Percentiles rank a stretch among this genome's conserved stretches.
These are phyloP conservation scores for Psidium friedrichsthalianum DNA, from an alignment of 345 rosid species.

Conservation along the genomic window DNA sequence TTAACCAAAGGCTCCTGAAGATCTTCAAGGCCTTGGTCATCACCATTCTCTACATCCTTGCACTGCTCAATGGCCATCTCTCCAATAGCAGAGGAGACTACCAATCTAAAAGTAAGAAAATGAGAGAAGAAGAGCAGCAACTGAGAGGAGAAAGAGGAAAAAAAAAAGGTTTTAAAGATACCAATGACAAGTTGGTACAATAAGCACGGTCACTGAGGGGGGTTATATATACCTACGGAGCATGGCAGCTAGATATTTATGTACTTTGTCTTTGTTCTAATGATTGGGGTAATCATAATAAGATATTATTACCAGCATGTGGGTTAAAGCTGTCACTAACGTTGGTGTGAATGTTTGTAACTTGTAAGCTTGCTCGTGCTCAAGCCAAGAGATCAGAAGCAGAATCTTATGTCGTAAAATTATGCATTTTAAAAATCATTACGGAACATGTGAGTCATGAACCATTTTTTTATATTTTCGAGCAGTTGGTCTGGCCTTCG, in stretches of 20 bases:
- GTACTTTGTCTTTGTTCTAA: background rate
- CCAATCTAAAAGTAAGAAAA: background rate
- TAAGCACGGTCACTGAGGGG: background rate
- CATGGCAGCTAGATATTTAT: background rate
- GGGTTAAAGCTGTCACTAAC: slow-evolving; percentile 34
- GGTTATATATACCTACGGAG: background rate
- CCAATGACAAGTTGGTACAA: background rate
- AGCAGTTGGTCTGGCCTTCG: background rate
- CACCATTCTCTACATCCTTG: slow-evolving; percentile 43
- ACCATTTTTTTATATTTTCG: background rate
- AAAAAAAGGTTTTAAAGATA: background rate
- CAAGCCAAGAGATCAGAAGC: background rate
- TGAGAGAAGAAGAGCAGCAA: background rate
- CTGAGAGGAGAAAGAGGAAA: background rate
- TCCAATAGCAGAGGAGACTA: background rate
- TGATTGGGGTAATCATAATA: background rate
- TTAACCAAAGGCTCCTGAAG: slow-evolving; percentile 40
- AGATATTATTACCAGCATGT: slow-evolving; percentile 3
- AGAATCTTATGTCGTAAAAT: background rate
- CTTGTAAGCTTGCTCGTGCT: background rate
- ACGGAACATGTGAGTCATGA: background rate
- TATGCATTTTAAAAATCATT: background rate
- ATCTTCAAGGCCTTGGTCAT: slow-evolving; percentile 16
- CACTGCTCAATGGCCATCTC: slow-evolving; percentile 35
- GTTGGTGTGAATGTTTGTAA: background rate